These are phyloP conservation scores for Poronia punctata DNA, from an alignment of 495 filamentous ascomycete species.

Conservation along the genomic window DNA sequence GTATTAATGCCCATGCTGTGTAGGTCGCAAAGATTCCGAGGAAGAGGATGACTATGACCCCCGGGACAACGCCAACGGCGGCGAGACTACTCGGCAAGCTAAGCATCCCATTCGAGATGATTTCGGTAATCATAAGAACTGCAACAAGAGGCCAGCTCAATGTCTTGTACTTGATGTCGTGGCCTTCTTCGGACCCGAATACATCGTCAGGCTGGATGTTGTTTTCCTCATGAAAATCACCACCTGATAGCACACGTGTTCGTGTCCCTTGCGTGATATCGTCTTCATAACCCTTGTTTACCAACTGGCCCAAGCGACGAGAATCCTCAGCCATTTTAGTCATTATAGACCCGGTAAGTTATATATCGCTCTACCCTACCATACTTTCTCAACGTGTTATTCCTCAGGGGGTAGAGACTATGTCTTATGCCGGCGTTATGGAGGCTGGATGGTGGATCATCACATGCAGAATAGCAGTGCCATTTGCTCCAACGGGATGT, in stretches of 20 bases:
- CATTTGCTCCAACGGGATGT: no score
- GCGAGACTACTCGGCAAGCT: slow-evolving; percentile 49
- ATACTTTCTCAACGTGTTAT: no score
- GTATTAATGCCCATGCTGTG: slow-evolving; percentile 59
- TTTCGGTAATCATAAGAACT: slow-evolving; percentile 57
- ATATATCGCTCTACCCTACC: no score
- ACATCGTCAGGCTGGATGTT: slow-evolving; percentile 10
- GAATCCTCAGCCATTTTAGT: no score
- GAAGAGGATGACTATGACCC: slow-evolving; percentile 34
- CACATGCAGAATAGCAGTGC: no score
- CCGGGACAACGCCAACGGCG: slow-evolving; percentile 50
- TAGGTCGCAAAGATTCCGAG: slow-evolving; percentile 56
- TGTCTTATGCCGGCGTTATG: no score
- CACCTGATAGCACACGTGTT: background rate
- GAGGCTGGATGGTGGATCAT: no score
- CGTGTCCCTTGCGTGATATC: no score
- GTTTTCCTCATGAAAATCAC: background rate
- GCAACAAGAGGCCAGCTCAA: slow-evolving; percentile 48
- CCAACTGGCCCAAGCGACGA: no score
- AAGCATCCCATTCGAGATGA: slow-evolving; percentile 55
- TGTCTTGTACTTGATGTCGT: slow-evolving; percentile 53
- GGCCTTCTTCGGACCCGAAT: slow-evolving; percentile 19
- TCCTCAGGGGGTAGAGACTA: no score
- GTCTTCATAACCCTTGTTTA: no score
- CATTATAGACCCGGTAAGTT: no score